These are phyloP conservation scores for Neurospora terricola DNA, from an alignment of 495 filamentous ascomycete species.

Conservation along the genomic window DNA sequence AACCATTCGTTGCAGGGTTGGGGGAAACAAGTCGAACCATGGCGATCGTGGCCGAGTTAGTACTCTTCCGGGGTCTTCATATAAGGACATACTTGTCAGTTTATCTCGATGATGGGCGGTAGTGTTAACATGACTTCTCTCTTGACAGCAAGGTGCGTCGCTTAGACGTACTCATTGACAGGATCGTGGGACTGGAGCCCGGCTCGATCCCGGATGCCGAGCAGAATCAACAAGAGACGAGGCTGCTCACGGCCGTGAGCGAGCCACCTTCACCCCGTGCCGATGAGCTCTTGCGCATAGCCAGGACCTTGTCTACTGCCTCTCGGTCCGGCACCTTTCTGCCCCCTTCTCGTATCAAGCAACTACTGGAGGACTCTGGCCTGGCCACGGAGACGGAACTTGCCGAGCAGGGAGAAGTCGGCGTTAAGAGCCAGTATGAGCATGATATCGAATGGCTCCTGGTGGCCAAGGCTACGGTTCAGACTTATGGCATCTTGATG, in stretches of 20 bases:
- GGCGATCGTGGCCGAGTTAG: slow-evolving; percentile 61
- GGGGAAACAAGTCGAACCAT: slow-evolving; percentile 27
- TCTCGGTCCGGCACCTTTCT: slow-evolving; percentile 47
- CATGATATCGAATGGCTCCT: slow-evolving; percentile 80
- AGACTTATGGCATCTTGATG: slow-evolving; percentile 70
- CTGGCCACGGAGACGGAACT: slow-evolving; percentile 13
- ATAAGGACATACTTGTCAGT: not conserved
- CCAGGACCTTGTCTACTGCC: slow-evolving; percentile 58
- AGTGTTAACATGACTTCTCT: not conserved
- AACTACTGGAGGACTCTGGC: slow-evolving; percentile 49
- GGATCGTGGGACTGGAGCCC: slow-evolving; percentile 36
- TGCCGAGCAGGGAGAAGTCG: slow-evolving; percentile 10
- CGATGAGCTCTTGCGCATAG: slow-evolving; percentile 48
- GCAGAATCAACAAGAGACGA: not conserved
- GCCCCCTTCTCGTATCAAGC: slow-evolving; percentile 40
- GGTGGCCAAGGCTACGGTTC: slow-evolving; percentile 74
- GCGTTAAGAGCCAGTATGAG: slow-evolving; percentile 40
- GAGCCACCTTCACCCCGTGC: slow-evolving; percentile 30
- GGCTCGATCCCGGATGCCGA: slow-evolving; percentile 16
- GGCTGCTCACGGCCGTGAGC: slow-evolving; percentile 4
- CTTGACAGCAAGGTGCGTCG: slow-evolving; percentile 60
- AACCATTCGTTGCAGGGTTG: not conserved
- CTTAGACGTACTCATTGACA: slow-evolving; percentile 73
- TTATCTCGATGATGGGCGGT: not conserved
- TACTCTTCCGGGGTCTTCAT: slow-evolving; percentile 10